Evolutionary conservation across 1,139 yeast species (phyloP).

Genomic region (Yamadazyma membranifaciens): DNA sequence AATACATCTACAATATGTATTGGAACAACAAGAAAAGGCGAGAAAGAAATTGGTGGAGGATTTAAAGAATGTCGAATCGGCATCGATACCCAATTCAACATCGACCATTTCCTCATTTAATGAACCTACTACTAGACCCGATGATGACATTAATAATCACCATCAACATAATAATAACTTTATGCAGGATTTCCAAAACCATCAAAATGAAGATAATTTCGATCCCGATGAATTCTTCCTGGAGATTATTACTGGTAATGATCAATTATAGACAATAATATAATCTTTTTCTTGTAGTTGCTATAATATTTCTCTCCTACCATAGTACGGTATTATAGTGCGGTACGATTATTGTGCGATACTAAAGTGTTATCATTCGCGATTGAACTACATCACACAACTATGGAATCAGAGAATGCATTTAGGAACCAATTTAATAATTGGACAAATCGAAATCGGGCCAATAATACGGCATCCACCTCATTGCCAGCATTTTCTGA

Average conservation of each 20-base stretch:
- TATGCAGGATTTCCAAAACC: slow-evolving; percentile 18
- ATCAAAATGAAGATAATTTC: slow-evolving; percentile 18
- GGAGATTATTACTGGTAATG: slow-evolving; percentile 17
- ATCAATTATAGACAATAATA: slow-evolving; percentile 4
- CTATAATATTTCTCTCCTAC: background rate
- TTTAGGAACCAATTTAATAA: slow-evolving; percentile 43
- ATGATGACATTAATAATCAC: slow-evolving; percentile 10
- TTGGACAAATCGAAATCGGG: slow-evolving; percentile 31
- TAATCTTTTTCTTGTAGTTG: background rate
- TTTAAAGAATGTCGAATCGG: slow-evolving; percentile 15
- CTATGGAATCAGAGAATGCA: slow-evolving; percentile 43
- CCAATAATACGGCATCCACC: slow-evolving; percentile 3
- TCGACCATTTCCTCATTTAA: background rate
- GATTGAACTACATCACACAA: background rate
- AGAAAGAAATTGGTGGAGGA: slow-evolving; percentile 20
- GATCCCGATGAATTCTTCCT: slow-evolving; percentile 24
- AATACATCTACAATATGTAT: slow-evolving; percentile 47
- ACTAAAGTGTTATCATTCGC: background rate
- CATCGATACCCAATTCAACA: background rate
- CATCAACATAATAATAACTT: slow-evolving; percentile 9
- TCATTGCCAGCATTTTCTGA: slow-evolving; percentile 34
- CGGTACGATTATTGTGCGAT: too few relatives aligned
- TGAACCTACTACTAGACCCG: too few relatives aligned
- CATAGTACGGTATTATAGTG: too few relatives aligned
- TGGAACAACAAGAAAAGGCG: slow-evolving; percentile 34